Evolutionary conservation across 352 stramenopile species (phyloP), one percentile per base, ranked within the genome.

Genomic region (Nothophytophthora sp.): DNA sequence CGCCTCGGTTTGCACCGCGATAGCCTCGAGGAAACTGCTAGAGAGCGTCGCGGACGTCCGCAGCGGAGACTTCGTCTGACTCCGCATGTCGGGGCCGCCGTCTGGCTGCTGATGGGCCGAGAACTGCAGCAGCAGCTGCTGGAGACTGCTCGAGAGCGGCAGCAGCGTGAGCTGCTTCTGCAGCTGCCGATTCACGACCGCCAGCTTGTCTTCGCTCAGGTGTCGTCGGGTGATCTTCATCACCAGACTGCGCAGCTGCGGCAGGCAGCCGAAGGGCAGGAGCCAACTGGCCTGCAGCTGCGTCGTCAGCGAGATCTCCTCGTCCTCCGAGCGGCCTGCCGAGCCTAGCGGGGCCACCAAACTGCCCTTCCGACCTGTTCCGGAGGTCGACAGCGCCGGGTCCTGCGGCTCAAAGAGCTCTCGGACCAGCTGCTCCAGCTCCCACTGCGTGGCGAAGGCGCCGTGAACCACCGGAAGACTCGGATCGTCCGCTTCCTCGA

Each of bases 261-360:
- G 28, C 11, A 86, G 50, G 11, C 85, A 52, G 15, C 82, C 71
- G 13, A 90, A 84, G 9, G 76, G 76, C n/a, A 88, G 34, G 42
- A 88, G 83, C 78, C 78, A 88, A 27, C 71, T 86, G 11, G 74
- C 68, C 50, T 75, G 60, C 1, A 88, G 50, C 12, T 78, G 61
- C 16, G 44, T 69, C 18, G 43, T 44, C 44, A 72, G 56, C 10
- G 61, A 32, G 28, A 72, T 59, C 7, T 25, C 34, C 28, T 50
- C 39, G 12, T 15, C 15, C 22, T 23, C 6, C 3, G 4, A 7
- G 18, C 15, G 13, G 0, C 12, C 66, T 15, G 36, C 16, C 15
- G 65, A 73, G 3, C 27, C 40, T 20, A 67, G 33, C 44, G 38
- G 36, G 18, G 16, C n/a, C 7, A 34, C 28, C 18, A 70, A 8